A percentile compares a stretch with the other conserved stretches of the same genome.
Conservation (phyloP, 768 basidiomycete genomes). For the Tulasnella sp. region DNA sequence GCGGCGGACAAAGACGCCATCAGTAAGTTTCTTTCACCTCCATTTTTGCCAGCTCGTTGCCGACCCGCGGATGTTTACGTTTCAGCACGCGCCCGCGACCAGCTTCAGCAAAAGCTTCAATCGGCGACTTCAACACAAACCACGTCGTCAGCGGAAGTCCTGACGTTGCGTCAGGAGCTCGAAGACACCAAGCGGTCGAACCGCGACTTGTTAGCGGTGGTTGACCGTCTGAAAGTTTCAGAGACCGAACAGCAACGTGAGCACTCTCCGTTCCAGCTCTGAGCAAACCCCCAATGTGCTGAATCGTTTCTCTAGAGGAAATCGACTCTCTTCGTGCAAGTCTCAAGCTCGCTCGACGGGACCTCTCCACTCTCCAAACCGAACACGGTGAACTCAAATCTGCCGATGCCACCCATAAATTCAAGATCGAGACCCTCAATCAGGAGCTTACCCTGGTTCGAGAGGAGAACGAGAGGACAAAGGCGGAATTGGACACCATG, state of each 20-base stretch:
- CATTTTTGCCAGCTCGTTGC: constrained; percentile 15
- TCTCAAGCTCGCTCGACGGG: constrained; percentile 71
- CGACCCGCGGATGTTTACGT: constrained; percentile 28
- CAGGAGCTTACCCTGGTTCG: constrained; percentile 78
- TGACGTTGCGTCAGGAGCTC: constrained; percentile 53
- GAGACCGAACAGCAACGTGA: constrained; percentile 68
- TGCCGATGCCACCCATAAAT: constrained; percentile 75
- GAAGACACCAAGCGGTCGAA: constrained; percentile 86
- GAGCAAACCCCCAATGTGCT: constrained; percentile 23
- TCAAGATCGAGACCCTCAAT: constrained; percentile 76
- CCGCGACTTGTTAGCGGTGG: constrained; percentile 76
- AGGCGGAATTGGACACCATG: constrained; percentile 62
- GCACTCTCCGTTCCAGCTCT: constrained; percentile 29
- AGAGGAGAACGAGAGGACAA: constrained; percentile 68
- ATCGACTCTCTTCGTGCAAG: constrained; percentile 61
- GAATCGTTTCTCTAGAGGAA: constrained; percentile 51
- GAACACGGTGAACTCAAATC: constrained; percentile 71
- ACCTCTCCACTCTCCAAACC: constrained; percentile 61
- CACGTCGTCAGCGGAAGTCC: constrained; percentile 59
- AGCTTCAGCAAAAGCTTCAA: constrained; percentile 55
- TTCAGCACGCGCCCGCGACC: constrained; percentile 43
- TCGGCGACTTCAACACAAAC: constrained; percentile 56
- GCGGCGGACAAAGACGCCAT: constrained; percentile 65
- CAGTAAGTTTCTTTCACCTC: constrained; percentile 41
- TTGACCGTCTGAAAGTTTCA: constrained; percentile 79